Percentiles rank a stretch among this genome's conserved stretches.
Evolutionary conservation across 306 rosid genomes (phyloP).

Genomic region (Sicyos edulis): DNA sequence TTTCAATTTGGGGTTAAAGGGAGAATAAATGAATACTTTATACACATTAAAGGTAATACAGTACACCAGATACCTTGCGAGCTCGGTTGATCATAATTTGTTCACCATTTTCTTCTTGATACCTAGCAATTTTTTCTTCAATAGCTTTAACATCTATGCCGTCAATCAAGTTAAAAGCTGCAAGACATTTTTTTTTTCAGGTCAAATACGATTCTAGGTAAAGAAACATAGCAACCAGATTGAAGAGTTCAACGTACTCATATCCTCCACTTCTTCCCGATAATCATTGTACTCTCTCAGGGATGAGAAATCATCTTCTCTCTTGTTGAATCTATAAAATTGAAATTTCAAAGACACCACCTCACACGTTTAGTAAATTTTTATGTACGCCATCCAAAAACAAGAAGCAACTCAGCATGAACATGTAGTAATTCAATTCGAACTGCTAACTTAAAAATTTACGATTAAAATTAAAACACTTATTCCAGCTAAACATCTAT

Average conservation of each 20-base stretch:
- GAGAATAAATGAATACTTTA: not conserved
- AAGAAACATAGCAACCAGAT: constrained; percentile 8
- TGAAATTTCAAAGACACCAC: not conserved
- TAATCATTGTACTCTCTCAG: constrained; percentile 83
- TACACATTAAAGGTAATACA: not conserved
- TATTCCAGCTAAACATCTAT: not conserved
- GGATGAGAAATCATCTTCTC: constrained; percentile 78
- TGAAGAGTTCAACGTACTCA: constrained; percentile 46
- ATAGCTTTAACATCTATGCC: constrained; percentile 66
- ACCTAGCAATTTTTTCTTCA: constrained; percentile 60
- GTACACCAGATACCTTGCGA: constrained; percentile 49
- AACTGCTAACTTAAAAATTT: not conserved
- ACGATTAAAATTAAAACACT: not conserved
- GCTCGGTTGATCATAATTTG: constrained; percentile 83
- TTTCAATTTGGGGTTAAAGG: too few relatives aligned
- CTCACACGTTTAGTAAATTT: not conserved
- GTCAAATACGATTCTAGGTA: too few relatives aligned
- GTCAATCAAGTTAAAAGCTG: constrained; percentile 67
- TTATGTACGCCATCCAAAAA: not conserved
- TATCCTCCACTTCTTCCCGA: constrained; percentile 92
- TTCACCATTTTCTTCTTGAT: constrained; percentile 85
- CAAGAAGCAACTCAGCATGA: not conserved
- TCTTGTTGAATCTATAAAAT: constrained; percentile 63
- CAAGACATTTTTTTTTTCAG: not conserved
- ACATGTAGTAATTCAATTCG: not conserved